These are phyloP conservation scores for Phlegmacium glaucopus DNA, from an alignment of 768 basidiomycete genomes.

Conservation along the genomic window DNA sequence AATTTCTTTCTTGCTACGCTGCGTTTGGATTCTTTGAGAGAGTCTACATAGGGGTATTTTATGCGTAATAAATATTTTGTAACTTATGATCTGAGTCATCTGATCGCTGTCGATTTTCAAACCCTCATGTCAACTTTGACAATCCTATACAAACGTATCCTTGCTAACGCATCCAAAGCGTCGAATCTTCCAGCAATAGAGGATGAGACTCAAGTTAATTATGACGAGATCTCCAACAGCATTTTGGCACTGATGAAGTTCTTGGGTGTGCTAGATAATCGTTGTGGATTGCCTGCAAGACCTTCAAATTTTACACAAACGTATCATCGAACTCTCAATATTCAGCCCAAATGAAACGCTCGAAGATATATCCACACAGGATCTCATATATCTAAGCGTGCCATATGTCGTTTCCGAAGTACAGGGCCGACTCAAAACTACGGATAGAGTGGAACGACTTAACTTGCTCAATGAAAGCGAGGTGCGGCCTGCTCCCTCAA, in stretches of 20 bases:
- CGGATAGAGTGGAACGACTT: slow-evolving; percentile 56
- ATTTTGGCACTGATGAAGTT: not conserved
- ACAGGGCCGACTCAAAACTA: slow-evolving; percentile 53
- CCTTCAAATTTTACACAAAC: slow-evolving; percentile 48
- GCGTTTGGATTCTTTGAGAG: too few species aligned
- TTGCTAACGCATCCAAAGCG: slow-evolving; percentile 37
- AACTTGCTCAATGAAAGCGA: slow-evolving; percentile 49
- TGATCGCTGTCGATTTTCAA: too few species aligned
- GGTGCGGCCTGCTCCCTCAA: slow-evolving; percentile 36
- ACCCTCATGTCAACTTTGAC: slow-evolving; percentile 30
- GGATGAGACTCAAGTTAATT: slow-evolving; percentile 40
- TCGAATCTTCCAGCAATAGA: slow-evolving; percentile 36
- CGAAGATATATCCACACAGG: slow-evolving; percentile 76
- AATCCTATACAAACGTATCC: slow-evolving; percentile 32
- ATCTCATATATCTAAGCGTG: slow-evolving; percentile 73
- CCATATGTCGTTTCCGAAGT: slow-evolving; percentile 68
- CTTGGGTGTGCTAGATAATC: slow-evolving; percentile 43
- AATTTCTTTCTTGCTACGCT: too few species aligned
- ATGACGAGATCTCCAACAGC: not conserved
- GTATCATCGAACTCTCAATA: slow-evolving; percentile 58
- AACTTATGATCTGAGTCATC: too few species aligned
- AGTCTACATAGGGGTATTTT: too few species aligned
- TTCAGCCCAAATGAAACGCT: slow-evolving; percentile 84
- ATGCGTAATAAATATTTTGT: too few species aligned
- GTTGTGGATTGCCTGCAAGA: slow-evolving; percentile 53